Evolutionary conservation across 129 eudicot species (phyloP), one percentile per base, ranked within the genome.

Genomic region (Flaveria bidentis): DNA sequence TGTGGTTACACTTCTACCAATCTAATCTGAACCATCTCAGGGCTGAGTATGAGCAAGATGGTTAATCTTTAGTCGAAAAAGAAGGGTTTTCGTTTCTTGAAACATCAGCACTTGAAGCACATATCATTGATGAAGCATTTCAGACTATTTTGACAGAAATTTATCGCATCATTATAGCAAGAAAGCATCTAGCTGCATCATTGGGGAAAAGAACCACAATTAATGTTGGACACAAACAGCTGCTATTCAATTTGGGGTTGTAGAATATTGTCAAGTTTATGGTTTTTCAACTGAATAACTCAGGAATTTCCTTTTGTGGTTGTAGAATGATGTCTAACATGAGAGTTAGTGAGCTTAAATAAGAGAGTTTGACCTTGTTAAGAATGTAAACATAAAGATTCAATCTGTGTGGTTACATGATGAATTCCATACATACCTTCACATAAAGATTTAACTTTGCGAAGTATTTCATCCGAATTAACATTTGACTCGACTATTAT

Each of bases 31-130:
- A 79, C 52, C 90, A 88, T 82, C 90, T 91, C 44, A 74, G 97
- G 69, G 84, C 88, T 9, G 91, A 88, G 30, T 74, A 77, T 67
- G 90, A 85, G 63, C 73, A 86, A 47, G 92, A 91, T 69, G 97
- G 91, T 17, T 88, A 85, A 73, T 57, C 90, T 4, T 81, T 91
- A 76, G 90, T 94, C 1, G 94, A 91, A 76, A 88, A 88, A 75
- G 94, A 88, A 83, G 94, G 94, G 15, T 91, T 91, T 72, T 86
- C 94, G 7, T 88, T 87, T 79, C 96, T 90, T 22, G 96, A 90
- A 78, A 90, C 96, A 28, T 88, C 94, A 18, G 97, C 97, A 55
- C 84, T 91, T 57, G 94, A 91, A 84, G 89, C 97, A 47, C 33
- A 41, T 69, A 91, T 86, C 30, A 71, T 91, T 17, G 97, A 91